These are phyloP conservation scores for Entrophospora sp. DNA, from an alignment of 192 early-diverging fungal species.

Conservation along the genomic window DNA sequence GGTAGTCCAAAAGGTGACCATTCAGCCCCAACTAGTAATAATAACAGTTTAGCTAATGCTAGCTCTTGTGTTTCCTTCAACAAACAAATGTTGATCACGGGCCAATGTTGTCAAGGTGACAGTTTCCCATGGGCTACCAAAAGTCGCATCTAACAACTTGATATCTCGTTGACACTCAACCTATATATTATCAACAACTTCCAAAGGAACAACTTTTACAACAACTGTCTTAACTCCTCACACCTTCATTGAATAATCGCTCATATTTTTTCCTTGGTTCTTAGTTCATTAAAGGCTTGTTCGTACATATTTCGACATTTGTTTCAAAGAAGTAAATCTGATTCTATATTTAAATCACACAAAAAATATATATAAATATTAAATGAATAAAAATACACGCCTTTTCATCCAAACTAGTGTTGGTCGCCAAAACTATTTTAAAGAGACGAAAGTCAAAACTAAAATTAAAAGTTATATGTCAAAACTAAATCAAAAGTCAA, in stretches of 20 bases:
- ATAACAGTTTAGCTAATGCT: slow-evolving; percentile 87
- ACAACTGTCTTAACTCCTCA: too few relatives aligned
- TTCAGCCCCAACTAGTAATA: slow-evolving; percentile 91
- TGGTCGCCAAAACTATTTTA: too few relatives aligned
- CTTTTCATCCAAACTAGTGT: slow-evolving; percentile 67
- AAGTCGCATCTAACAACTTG: slow-evolving; percentile 84
- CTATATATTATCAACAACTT: slow-evolving; percentile 3
- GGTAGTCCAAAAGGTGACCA: slow-evolving; percentile 96
- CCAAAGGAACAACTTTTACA: neutral
- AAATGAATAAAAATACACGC: slow-evolving; percentile 25
- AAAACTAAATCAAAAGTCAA: too few relatives aligned
- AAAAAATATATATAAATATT: neutral
- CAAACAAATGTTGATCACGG: slow-evolving; percentile 69
- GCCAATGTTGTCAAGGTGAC: slow-evolving; percentile 85
- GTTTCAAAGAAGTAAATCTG: too few relatives aligned
- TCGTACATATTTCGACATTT: neutral
- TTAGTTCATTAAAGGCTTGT: too few relatives aligned
- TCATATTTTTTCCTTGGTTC: too few relatives aligned
- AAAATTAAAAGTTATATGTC: too few relatives aligned
- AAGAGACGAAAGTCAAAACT: too few relatives aligned
- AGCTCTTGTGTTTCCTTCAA: slow-evolving; percentile 72
- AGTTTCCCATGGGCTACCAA: slow-evolving; percentile 91
- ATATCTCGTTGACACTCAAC: slow-evolving; percentile 74
- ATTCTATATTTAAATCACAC: too few relatives aligned
- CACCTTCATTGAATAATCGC: too few relatives aligned